Base-by-base conservation (phyloP, 768 basidiomycete genomes). In the Naganishia vaughanmartiniae region DNA sequence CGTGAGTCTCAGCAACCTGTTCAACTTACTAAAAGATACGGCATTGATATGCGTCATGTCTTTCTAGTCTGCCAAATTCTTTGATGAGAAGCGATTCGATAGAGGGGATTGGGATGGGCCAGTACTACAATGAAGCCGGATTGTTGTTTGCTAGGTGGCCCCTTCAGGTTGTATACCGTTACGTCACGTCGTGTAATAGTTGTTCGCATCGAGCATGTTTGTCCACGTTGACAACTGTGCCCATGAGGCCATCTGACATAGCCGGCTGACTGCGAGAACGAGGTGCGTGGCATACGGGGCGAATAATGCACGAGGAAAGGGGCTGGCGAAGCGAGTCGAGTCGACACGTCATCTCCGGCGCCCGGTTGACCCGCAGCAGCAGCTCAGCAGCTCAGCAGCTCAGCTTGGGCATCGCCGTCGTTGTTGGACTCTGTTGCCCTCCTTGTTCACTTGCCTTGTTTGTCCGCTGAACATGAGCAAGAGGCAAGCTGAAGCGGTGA, bases 11-110 rank as follows among this genome's bases (percentile, higher is more conserved):
- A n/a, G n/a, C 30, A 19, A n/a, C 14, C 4, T n/a, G 21, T 51
- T 9, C 31, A 58, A 11, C 34, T 19, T 28, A 10, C 33, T 21
- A 21, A 34, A 26, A n/a, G 36, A 28, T 36, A 54, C 55, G 58
- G n/a, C 69, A 26, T 0, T 55, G 45, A 42, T 24, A 28, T 31
- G 39, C 45, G 26, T 53, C 7, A 9, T 2, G 10, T 42, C 17
- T 46, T n/a, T 17, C 6, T 48, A 78, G 78, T 57, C 71, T 57
- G 79, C 71, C 14, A 74, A 72, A 54, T 81, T 79, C 70, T 81
- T 81, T 72, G 75, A 79, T 70, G 79, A 79, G 60, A 71, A 26
- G n/a, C 73, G 74, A 46, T 81, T 81, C 69, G 68, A 77, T 33
- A 57, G 70, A n/a, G 78, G 78, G 3, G 77, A 79, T 19, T 57